phyloP scores from a whole-genome alignment of 2,329 filamentous ascomycete genomes.

The Nemania sp. region DNA sequence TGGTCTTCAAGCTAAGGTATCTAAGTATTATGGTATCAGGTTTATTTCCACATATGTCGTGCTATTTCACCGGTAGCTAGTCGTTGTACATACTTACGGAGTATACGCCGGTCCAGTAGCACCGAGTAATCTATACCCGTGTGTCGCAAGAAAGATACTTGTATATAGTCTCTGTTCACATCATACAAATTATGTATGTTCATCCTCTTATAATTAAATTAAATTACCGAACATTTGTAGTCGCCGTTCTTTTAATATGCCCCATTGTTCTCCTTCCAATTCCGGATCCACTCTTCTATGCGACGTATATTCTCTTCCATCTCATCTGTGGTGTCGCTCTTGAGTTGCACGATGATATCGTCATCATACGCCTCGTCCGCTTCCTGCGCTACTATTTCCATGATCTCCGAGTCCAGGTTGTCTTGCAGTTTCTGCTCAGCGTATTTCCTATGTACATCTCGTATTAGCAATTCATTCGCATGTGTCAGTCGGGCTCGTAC shows the following conservation, averaged over 20 bases:
- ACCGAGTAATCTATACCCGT: too few relatives aligned
- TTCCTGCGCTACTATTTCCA: slow-evolving; percentile 91
- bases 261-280: slow-evolving; percentile 75
- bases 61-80: too few relatives aligned
- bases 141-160: too few relatives aligned
- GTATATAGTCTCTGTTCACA: too few relatives aligned
- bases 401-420: slow-evolving; percentile 96
- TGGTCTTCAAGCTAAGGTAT: too few relatives aligned
- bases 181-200: neutral
- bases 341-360: slow-evolving; percentile 86
- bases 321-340: slow-evolving; percentile 79
- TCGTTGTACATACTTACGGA: too few relatives aligned
- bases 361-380: slow-evolving; percentile 83
- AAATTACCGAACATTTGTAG: too few relatives aligned
- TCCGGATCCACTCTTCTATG: slow-evolving; percentile 77
- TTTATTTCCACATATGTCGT: too few relatives aligned
- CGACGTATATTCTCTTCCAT: slow-evolving; percentile 87
- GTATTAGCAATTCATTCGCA: neutral
- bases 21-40: too few relatives aligned
- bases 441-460: slow-evolving; percentile 66
- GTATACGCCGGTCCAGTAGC: too few relatives aligned
- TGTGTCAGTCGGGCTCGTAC: neutral
- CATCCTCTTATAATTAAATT: slow-evolving; percentile 4
- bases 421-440: slow-evolving; percentile 87
- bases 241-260: slow-evolving; percentile 35